Evolutionary conservation across 139 green algal genomes (phyloP).

Genomic region (Chlorella sp.): DNA sequence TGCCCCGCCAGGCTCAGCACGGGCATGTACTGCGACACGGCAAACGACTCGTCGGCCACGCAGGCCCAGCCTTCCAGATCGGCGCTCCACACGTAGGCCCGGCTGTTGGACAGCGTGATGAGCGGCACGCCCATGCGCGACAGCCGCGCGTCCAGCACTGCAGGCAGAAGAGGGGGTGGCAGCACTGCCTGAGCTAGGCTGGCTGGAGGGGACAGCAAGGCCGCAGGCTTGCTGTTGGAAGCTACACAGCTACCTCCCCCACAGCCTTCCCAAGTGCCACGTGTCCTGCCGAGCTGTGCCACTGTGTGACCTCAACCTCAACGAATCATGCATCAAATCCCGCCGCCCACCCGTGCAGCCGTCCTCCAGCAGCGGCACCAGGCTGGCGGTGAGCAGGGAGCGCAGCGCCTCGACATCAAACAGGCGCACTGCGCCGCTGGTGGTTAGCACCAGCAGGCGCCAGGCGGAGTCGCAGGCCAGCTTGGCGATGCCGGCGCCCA

Average conservation of each 20-base stretch:
- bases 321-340: neutral
- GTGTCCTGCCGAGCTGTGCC: neutral
- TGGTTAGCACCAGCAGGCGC: conserved; percentile 52
- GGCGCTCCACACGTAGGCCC: conserved; percentile 63
- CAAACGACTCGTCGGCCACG: conserved; percentile 67
- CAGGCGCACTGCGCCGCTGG: conserved; percentile 42
- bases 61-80: conserved; percentile 65
- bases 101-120: conserved; percentile 60
- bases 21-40: conserved; percentile 48
- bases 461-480: conserved; percentile 36
- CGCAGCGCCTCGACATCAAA: conserved; percentile 37
- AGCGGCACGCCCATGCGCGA: conserved; percentile 55
- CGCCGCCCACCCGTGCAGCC: neutral
- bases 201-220: too few species aligned
- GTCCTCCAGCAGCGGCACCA: conserved; percentile 52
- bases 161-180: neutral
- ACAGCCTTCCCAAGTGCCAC: neutral
- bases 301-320: neutral
- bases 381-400: conserved; percentile 23
- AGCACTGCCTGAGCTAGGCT: too few species aligned
- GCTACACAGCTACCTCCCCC: neutral
- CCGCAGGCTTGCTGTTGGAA: too few species aligned
- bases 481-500: conserved; percentile 47
- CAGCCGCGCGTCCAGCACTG: conserved; percentile 48
- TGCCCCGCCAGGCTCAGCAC: conserved; percentile 10